Conservation (phyloP, 495 filamentous ascomycete genomes). For the Aspergillus biplanus region DNA sequence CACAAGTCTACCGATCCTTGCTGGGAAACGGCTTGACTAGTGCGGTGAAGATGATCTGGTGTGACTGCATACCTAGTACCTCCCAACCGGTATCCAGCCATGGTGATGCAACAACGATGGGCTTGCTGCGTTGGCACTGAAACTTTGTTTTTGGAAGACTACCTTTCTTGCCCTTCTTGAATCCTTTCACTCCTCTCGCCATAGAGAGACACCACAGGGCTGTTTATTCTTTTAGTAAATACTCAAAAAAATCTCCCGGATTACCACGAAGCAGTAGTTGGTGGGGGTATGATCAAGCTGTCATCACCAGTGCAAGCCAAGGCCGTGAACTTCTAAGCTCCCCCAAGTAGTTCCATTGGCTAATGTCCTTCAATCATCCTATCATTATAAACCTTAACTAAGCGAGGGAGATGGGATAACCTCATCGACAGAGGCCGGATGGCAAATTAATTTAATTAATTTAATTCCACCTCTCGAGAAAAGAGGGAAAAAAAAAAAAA, state of each 20-base stretch:
- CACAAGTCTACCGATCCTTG: background rate
- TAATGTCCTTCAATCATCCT: background rate
- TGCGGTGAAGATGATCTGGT: conserved; percentile 5
- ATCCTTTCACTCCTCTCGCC: background rate
- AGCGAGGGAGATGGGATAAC: background rate
- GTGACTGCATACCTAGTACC: background rate
- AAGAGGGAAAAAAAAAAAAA: background rate
- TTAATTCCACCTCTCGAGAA: too few species aligned
- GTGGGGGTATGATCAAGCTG: too few species aligned
- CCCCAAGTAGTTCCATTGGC: background rate
- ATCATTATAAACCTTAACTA: background rate
- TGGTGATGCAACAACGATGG: background rate
- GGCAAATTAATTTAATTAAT: too few species aligned
- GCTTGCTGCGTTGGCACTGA: background rate
- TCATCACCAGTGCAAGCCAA: background rate
- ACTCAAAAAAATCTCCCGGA: background rate
- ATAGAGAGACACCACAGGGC: background rate
- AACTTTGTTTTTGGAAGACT: background rate
- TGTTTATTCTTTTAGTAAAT: background rate
- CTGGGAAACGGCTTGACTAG: conserved; percentile 1
- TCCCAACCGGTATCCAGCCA: background rate
- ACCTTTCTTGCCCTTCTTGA: background rate
- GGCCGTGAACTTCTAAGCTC: background rate
- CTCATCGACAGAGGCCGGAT: background rate
- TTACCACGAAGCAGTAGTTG: too few species aligned